Evolutionary conservation across 108 stramenopile genomes (phyloP), one percentile per base, ranked within the genome.

Genomic region (Epithemia pelagica): DNA sequence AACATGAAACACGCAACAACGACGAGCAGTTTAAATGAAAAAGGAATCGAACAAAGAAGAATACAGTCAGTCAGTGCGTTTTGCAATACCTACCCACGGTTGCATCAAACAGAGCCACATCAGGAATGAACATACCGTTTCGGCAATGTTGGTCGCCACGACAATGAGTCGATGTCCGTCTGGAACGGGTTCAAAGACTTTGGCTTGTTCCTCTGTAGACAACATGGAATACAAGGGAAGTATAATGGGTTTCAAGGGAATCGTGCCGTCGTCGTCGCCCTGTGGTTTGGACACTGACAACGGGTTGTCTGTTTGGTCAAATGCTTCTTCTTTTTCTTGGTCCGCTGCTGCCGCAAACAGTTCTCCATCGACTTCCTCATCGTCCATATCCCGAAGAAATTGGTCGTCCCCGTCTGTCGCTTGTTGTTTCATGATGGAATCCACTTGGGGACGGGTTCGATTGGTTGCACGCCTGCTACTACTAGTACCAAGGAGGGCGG

Each of bases 111-210:
- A n/a, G n/a, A n/a, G n/a, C n/a, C n/a, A n/a, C n/a, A n/a, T n/a
- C n/a, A n/a, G n/a, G n/a, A n/a, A n/a, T n/a, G n/a, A 5, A 46
- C 37, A 15, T 46, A 46, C 37, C 0, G 98, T 99, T 82, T 99
- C 99, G 1, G 97, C 97, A 33, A 99, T 94, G 77, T 99, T 98
- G 18, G 99, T 99, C 21, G 99, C 91, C 24, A 97, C 74, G 0
- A 99, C 96, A 61, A 99, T 91, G 54, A 92, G 75, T 20, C 99
- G 83, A 51, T 91, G 82, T 57, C 83, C 94, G 24, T 92, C 86
- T 7, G 95, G 93, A 1, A 91, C 85, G 2, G 95, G 82, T 37
- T 79, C 71, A 81, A 99, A 98, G 7, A 96, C 91, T 69, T 83
- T 83, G 23, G 89, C 81, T 73, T 99, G 96, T 53, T 96, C 90